Evolutionary conservation across 805 yeast genomes (phyloP), one percentile per base, ranked within the genome.

Genomic region (Barnettozyma californica): DNA sequence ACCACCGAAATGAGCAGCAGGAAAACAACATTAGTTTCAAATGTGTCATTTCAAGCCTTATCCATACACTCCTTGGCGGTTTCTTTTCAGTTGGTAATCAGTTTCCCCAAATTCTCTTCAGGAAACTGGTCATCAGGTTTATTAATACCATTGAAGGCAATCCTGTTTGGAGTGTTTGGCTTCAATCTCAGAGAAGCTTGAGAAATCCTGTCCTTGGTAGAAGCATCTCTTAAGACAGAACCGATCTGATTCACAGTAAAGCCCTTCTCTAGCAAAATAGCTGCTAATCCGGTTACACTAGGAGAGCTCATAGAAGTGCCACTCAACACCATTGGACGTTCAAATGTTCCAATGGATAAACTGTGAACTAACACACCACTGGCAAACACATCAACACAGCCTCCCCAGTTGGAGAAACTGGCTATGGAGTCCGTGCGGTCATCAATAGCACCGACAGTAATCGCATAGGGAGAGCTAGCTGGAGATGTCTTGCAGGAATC

Each of bases 221-320:
- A 70, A 50, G 73, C 51, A 1, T 70, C 70, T n/a, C 75, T 61
- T 9, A 86, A 48, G 35, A 62, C 62, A 0, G 57, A 51, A 50
- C 71, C 71, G 14, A 84, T 59, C 9, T 76, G 73, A 0, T 57
- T 60, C 0, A 75, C 68, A 0, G 63, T 52, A 1, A 78, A 57
- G 1, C 88, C 88, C 19, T 68, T 66, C 31, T 80, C 75, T 44
- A 85, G 59, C 36, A 82, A 57, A 35, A 77, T 69, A 0, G 84
- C 85, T 16, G 71, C 76, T 37, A 82, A 54, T 0, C 95, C 95
- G 2, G 87, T 71, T n/a, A 84, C 82, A 6, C 77, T 71, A 0
- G 95, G 95, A 2, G 91, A 68, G 2, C 92, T 81, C 94, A 86
- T 86, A 4, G 94, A 87, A 0, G 94, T 87, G 1, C 95, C 95